Evolutionary conservation across 768 basidiomycete genomes (phyloP), one percentile per base, ranked within the genome.

Genomic region (Boletus vinaceobasis): DNA sequence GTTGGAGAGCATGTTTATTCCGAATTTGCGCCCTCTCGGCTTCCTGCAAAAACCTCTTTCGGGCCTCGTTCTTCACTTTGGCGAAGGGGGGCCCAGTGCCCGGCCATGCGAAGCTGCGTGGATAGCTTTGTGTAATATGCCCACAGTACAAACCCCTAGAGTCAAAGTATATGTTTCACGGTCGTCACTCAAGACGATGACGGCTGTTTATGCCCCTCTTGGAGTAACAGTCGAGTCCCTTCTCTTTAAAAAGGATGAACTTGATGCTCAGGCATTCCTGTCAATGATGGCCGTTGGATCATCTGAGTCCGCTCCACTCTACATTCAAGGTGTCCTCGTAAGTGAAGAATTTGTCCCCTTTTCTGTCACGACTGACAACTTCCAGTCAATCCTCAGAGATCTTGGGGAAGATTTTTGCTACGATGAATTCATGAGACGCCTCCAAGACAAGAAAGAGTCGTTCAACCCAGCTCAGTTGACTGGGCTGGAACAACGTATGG

Each of bases 221-320:
- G 82, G 83, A 29, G 73, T 88, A 5, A 69, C 55, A 0, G 83
- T 89, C 0, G 74, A 80, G 48, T 82, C 86, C 0, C 64, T 90
- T 13, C 63, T 75, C 0, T 79, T 89, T 49, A 71, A 74, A 4
- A 79, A 83, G 56, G 70, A 76, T 5, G 88, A 90, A 53, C 74
- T 88, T 0, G 87, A 88, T 64, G 83, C 85, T 1, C 71, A 82
- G 17, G 84, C 87, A 1, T 83, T 89, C 53, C 60, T 88, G 32
- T 85, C 85, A 0, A 84, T 89, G 82, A 89, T 89, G 88, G 82
- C 86, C 0, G 74, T 88, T 1, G 81, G 78, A 0, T 79, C 81
- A 0, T 80, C 83, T 0, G 84, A 86, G 1, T 73, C 75, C 0
- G 80, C 85, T 0, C 88, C 87, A 0, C 65, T 89, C 1, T 89